phyloP scores from a whole-genome alignment of 495 filamentous ascomycete genomes.

The Annulohypoxylon nitens region DNA sequence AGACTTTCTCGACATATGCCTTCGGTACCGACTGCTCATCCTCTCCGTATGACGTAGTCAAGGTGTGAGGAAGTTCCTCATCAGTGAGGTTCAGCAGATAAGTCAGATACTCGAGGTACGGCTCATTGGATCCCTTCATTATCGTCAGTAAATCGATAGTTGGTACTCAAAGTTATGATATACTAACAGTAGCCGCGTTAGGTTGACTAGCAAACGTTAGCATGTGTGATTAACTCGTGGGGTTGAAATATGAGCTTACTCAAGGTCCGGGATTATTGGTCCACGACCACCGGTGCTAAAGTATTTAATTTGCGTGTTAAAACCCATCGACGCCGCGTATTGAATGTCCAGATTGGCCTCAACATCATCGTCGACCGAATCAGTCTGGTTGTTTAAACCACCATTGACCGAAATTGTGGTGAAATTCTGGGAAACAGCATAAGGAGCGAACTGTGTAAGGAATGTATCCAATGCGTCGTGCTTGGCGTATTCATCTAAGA shows the following conservation, averaged over 20 bases:
- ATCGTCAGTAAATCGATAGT: constrained; percentile 49
- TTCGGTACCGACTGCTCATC: constrained; percentile 80
- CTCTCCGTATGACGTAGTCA: constrained; percentile 85
- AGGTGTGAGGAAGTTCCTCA: constrained; percentile 73
- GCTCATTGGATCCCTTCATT: constrained; percentile 69
- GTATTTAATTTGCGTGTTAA: constrained; percentile 60
- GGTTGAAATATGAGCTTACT: constrained; percentile 29
- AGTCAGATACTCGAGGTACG: constrained; percentile 78
- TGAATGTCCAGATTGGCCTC: constrained; percentile 86
- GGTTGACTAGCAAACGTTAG: constrained; percentile 44
- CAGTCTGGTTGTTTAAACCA: constrained; percentile 61
- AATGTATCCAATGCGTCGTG: constrained; percentile 69
- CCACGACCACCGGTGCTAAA: constrained; percentile 61
- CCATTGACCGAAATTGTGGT: constrained; percentile 73
- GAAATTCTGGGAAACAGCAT: constrained; percentile 68
- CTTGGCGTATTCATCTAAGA: constrained; percentile 70
- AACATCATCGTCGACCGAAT: constrained; percentile 56
- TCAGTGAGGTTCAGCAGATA: constrained; percentile 62
- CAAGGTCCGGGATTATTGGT: constrained; percentile 55
- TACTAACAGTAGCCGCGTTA: constrained; percentile 37
- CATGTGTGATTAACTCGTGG: constrained; percentile 1
- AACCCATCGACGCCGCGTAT: constrained; percentile 69
- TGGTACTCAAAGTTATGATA: neutral
- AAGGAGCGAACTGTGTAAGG: constrained; percentile 62
- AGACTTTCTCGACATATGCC: constrained; percentile 74